A percentile compares a stretch with the other conserved stretches of the same genome.
These are phyloP conservation scores for Hymenotorrendiella dingleyae DNA, from an alignment of 2,329 filamentous ascomycete species.

Conservation along the genomic window DNA sequence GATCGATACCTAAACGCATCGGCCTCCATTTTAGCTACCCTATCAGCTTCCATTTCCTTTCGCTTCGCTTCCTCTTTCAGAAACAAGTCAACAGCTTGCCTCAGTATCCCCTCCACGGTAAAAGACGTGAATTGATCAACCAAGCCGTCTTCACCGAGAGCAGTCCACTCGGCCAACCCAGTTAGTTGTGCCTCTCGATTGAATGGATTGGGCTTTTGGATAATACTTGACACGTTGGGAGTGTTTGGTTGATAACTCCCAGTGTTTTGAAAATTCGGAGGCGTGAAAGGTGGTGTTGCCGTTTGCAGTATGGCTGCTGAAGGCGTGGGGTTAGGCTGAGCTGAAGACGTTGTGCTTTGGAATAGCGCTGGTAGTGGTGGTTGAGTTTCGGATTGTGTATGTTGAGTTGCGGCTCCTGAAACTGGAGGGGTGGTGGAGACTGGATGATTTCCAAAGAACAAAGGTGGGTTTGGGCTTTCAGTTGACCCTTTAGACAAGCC, in stretches of 20 bases:
- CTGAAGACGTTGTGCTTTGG: too few species aligned
- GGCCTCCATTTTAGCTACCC: conserved; percentile 14
- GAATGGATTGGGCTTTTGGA: background rate
- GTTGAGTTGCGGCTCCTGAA: background rate
- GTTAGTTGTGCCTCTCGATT: conserved; percentile 8
- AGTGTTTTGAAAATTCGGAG: background rate
- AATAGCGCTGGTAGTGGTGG: background rate
- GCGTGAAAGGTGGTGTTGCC: too few species aligned
- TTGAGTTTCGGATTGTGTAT: background rate
- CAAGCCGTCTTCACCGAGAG: conserved; percentile 27
- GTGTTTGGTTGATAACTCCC: background rate
- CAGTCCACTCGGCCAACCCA: conserved; percentile 23
- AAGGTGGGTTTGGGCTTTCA: conserved; percentile 4
- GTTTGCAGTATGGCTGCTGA: too few species aligned
- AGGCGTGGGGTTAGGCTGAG: too few species aligned
- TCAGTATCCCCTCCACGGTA: conserved; percentile 20
- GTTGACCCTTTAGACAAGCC: background rate
- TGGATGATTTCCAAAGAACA: conserved; percentile 1
- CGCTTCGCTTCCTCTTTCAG: conserved; percentile 17
- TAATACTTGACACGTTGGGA: background rate
- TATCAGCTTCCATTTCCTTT: conserved; percentile 15
- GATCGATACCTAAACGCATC: conserved; percentile 24
- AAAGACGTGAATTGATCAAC: conserved; percentile 28
- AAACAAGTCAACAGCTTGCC: conserved; percentile 14
- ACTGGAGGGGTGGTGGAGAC: background rate